These are phyloP conservation scores for Dovyalis caffra DNA, from an alignment of 345 rosid species.

Conservation along the genomic window DNA sequence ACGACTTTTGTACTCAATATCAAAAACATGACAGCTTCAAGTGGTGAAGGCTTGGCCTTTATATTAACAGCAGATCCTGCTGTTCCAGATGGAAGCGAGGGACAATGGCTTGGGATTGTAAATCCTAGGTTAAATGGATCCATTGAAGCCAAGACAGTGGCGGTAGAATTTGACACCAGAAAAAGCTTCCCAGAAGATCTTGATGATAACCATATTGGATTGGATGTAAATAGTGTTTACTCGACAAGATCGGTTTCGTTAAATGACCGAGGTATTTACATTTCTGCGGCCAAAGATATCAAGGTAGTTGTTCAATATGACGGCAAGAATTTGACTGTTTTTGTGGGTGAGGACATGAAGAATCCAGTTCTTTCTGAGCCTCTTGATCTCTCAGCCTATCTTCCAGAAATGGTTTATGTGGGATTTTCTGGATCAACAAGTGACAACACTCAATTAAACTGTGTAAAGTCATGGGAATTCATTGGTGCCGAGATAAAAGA, in stretches of 20 bases:
- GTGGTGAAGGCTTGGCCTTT: conserved; percentile 83
- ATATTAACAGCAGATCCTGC: conserved; percentile 26
- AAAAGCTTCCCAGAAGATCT: conserved; percentile 49
- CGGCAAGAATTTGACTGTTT: conserved; percentile 45
- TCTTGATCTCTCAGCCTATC: conserved; percentile 45
- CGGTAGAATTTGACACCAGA: conserved; percentile 69
- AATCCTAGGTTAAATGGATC: conserved; percentile 33
- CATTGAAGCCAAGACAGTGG: conserved; percentile 36
- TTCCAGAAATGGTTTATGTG: conserved; percentile 48
- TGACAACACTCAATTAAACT: conserved; percentile 29
- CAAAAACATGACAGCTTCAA: conserved; percentile 27
- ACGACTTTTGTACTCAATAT: conserved; percentile 61
- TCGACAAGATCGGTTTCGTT: conserved; percentile 46
- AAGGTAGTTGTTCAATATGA: conserved; percentile 40
- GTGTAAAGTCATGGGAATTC: conserved; percentile 64
- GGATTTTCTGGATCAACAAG: conserved; percentile 63
- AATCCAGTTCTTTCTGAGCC: conserved; percentile 36
- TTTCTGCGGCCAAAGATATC: conserved; percentile 19
- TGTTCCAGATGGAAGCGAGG: conserved; percentile 42
- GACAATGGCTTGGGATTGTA: conserved; percentile 70
- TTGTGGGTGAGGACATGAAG: conserved; percentile 20
- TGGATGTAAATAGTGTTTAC: conserved; percentile 48
- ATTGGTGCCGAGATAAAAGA: conserved; percentile 27
- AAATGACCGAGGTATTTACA: conserved; percentile 23
- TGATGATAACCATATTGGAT: conserved; percentile 65